A percentile compares a stretch with the other conserved stretches of the same genome.
Evolutionary conservation across 148 eudicot species (phyloP).

Genomic region (Rhododendron williamsianum): DNA sequence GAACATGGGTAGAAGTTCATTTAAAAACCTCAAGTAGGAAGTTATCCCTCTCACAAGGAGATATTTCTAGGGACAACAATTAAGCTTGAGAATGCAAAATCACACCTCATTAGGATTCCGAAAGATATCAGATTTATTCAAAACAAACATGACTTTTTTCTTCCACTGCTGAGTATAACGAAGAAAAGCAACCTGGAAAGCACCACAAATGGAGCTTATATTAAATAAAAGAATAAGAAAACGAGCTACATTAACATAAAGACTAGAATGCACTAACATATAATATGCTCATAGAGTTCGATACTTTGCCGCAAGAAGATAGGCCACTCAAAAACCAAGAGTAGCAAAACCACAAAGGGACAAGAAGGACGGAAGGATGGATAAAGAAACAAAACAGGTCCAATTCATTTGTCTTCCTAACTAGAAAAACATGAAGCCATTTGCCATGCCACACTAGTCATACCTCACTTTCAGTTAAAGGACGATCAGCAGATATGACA

Average conservation of each 20-base stretch:
- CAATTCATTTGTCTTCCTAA: background rate
- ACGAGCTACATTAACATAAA: background rate
- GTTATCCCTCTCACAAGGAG: background rate
- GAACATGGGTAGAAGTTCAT: background rate
- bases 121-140: slow-evolving; percentile 87
- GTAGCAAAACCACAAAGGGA: slow-evolving; percentile 7
- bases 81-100: slow-evolving; percentile 2
- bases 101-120: slow-evolving; percentile 57
- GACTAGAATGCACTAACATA: background rate
- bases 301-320: background rate
- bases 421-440: background rate
- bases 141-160: slow-evolving; percentile 78
- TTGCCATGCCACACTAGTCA: slow-evolving; percentile 7
- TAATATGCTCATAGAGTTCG: background rate
- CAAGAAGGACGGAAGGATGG: background rate
- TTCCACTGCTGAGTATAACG: slow-evolving; percentile 97
- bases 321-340: background rate
- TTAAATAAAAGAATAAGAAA: background rate
- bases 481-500: slow-evolving; percentile 95
- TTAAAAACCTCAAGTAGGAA: background rate
- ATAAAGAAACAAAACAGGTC: background rate
- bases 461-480: slow-evolving; percentile 98
- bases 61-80: background rate
- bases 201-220: slow-evolving; percentile 16
- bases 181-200: slow-evolving; percentile 79